Conservation (phyloP, 2,329 filamentous ascomycete species). For the Macrophomina pseudophaseolina region DNA sequence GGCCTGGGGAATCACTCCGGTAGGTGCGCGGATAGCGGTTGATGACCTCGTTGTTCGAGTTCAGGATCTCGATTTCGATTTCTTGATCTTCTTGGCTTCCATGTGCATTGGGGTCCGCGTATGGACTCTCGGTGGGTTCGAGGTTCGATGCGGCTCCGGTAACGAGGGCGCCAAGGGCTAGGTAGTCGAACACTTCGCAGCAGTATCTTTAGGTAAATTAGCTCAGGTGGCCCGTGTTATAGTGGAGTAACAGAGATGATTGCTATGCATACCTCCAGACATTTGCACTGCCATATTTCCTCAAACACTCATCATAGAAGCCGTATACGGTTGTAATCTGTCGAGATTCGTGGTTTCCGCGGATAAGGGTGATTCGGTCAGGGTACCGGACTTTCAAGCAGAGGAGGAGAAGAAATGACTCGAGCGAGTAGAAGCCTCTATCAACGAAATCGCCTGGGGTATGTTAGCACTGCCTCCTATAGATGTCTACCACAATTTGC, state of each 20-base stretch:
- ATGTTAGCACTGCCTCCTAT: constrained; percentile 5
- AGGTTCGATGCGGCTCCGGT: constrained; percentile 77
- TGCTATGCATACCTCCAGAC: constrained; percentile 74
- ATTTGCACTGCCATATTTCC: constrained; percentile 95
- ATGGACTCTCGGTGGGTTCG: constrained; percentile 63
- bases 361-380: constrained; percentile 93
- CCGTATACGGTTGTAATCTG: constrained; percentile 98
- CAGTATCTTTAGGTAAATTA: constrained; percentile 63
- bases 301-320: constrained; percentile 95
- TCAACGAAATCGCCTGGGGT: constrained; percentile 88
- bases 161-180: constrained; percentile 86
- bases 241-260: too few species aligned
- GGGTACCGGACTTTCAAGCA: constrained; percentile 97
- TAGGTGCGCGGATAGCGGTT: constrained; percentile 67
- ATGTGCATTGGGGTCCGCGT: constrained; percentile 57
- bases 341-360: constrained; percentile 93
- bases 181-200: constrained; percentile 97
- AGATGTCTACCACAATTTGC: not conserved
- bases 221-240: not conserved
- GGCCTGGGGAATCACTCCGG: constrained; percentile 9
- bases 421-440: constrained; percentile 95
- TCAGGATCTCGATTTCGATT: constrained; percentile 91
- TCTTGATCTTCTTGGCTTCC: constrained; percentile 62
- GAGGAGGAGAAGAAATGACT: constrained; percentile 93
- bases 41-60: constrained; percentile 79